Base-by-base conservation (phyloP, 139 green algal genomes). In the Haematococcus lacustris region DNA sequence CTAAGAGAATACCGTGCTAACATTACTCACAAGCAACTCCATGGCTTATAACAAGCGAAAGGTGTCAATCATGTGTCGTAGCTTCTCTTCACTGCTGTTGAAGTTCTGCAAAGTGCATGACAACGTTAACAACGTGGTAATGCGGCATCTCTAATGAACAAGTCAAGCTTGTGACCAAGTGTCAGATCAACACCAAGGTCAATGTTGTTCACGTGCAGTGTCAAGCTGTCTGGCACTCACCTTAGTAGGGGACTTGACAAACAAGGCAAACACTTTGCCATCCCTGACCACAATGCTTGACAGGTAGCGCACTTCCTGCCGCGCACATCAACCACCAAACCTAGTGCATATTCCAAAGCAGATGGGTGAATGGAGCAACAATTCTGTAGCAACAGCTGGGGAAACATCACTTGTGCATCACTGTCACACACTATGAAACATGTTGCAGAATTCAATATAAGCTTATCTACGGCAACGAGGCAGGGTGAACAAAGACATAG, bases 241-340 rank as follows among this genome's bases (percentile, higher is more conserved):
- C 76, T 68, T 77, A 34, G 68, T 62, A 28, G 84, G 81, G 9
- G 66, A 79, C 63, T 82, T 76, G 63, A 87, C 81, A 67, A 87
- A 87, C 23, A 87, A 69, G 1, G 75, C 81, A 68, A 86, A 87
- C 13, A 96, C 88, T 80, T 94, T 94, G 66, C 88, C 91, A 4
- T 74, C 41, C 51, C 87, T 88, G 0, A 92, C 82, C 0, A 85
- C 90, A 61, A 94, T 85, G 51, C 73, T 83, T 4, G 79, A 69
- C 32, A 94, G 82, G 82, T 95, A 96, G 38, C 76, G 74, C 43
- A 80, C 78, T 1, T 81, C 78, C 82, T 88, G 80, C 38, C 4
- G 21, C 17, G 47, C 47, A 57, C 47, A 57, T 21, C 13, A n/a
- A n/a, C n/a, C n/a, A n/a, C n/a, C n/a, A n/a, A n/a, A n/a, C n/a